A percentile compares a stretch with the other conserved stretches of the same genome.
Conservation (phyloP, 1,284 basidiomycete species). For the Bondarzewia mesenterica region DNA sequence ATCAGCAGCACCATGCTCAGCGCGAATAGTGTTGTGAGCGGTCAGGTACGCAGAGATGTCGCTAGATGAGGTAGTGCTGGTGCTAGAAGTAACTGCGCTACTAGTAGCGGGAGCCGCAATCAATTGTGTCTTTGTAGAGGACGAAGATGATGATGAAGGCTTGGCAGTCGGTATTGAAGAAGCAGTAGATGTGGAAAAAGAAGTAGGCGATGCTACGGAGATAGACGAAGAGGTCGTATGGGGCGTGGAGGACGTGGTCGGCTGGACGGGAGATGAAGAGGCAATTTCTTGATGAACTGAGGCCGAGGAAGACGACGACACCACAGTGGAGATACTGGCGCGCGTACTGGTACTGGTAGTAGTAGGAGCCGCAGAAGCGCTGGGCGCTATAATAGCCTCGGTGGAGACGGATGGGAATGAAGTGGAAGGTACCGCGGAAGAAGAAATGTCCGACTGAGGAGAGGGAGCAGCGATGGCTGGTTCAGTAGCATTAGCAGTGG, state of each 20-base stretch:
- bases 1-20: slow-evolving; percentile 47
- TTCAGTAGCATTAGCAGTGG: slow-evolving; percentile 5
- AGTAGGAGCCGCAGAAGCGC: too few relatives aligned
- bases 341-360: too few relatives aligned
- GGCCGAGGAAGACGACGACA: too few relatives aligned
- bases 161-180: neutral
- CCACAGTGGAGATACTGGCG: too few relatives aligned
- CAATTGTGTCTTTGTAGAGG: neutral
- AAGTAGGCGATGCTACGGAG: neutral
- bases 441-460: slow-evolving; percentile 1
- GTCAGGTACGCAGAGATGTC: slow-evolving; percentile 35
- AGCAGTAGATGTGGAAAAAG: neutral
- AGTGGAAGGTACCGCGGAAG: too few relatives aligned
- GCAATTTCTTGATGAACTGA: too few relatives aligned
- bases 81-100: neutral
- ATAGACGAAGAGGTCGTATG: slow-evolving; percentile 14
- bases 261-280: slow-evolving; percentile 3
- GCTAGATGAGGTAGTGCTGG: slow-evolving; percentile 16
- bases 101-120: neutral
- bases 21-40: slow-evolving; percentile 52
- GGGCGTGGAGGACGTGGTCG: slow-evolving; percentile 12
- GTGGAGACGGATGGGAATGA: slow-evolving; percentile 11
- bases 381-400: too few relatives aligned
- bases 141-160: neutral
- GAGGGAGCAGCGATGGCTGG: slow-evolving; percentile 4